phyloP scores from a whole-genome alignment of 2,329 filamentous ascomycete genomes.

The Leptographium galeiforme region DNA sequence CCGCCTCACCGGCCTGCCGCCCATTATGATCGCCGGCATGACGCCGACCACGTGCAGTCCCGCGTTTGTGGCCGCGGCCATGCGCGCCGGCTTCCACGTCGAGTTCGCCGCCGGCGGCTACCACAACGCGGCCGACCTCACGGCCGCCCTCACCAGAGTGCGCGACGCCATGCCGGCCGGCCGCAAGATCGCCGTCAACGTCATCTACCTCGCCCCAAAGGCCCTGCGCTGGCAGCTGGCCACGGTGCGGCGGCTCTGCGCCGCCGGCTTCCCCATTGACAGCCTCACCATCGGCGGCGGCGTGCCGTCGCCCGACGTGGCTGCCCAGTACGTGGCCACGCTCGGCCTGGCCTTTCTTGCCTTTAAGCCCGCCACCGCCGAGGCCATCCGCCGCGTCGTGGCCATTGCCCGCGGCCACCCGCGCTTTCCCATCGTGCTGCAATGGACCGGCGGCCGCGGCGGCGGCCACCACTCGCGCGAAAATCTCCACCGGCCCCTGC shows the following conservation, averaged over 20 bases:
- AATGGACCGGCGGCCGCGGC: conserved; percentile 90
- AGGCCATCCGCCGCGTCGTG: conserved; percentile 78
- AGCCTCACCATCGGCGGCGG: conserved; percentile 86
- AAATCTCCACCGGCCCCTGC: conserved; percentile 84
- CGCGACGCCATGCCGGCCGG: conserved; percentile 72
- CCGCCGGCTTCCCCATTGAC: conserved; percentile 81
- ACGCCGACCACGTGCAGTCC: conserved; percentile 79
- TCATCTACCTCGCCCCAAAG: conserved; percentile 82
- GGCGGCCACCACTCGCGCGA: conserved; percentile 92
- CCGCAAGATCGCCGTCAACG: conserved; percentile 75
- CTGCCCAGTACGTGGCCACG: conserved; percentile 87
- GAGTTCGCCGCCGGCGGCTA: conserved; percentile 85
- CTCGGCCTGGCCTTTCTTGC: conserved; percentile 84
- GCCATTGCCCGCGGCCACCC: conserved; percentile 93
- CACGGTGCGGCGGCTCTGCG: conserved; percentile 62
- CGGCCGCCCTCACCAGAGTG: conserved; percentile 69
- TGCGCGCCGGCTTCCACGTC: conserved; percentile 87
- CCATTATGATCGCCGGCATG: conserved; percentile 88
- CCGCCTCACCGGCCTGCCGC: conserved; percentile 68
- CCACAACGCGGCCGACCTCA: conserved; percentile 73
- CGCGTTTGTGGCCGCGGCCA: conserved; percentile 88
- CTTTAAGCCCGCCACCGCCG: conserved; percentile 85
- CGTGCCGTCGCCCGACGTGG: conserved; percentile 85
- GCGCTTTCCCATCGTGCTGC: conserved; percentile 78
- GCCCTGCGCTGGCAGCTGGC: conserved; percentile 92